A percentile compares a stretch with the other conserved stretches of the same genome.
Evolutionary conservation across 2,329 filamentous ascomycete species (phyloP).

Genomic region (Lasiodiplodia sp.): DNA sequence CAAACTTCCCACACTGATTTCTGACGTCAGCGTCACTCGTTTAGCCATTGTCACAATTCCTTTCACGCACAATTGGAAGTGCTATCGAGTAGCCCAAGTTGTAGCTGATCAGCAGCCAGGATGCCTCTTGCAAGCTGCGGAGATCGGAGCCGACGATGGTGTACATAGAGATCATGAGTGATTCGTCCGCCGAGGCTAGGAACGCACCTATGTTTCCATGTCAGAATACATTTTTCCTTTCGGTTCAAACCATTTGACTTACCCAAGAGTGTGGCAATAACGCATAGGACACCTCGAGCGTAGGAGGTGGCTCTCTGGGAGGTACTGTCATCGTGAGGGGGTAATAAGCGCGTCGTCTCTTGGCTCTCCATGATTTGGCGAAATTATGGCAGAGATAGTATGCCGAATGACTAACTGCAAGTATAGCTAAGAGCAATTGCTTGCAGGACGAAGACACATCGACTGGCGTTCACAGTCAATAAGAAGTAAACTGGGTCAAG

Average conservation of each 20-base stretch:
- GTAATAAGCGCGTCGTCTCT: background rate
- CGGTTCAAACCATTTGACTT: background rate
- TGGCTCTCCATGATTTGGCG: background rate
- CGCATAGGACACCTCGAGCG: background rate
- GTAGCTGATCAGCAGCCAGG: conserved; percentile 7
- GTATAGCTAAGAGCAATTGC: too few species aligned
- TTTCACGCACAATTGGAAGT: background rate
- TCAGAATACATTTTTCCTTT: background rate
- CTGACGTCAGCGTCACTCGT: background rate
- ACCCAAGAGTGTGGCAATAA: background rate
- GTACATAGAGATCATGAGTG: background rate
- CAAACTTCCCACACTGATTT: background rate
- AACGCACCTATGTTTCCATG: background rate
- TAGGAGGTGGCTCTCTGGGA: background rate
- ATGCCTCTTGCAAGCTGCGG: background rate
- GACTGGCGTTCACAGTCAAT: too few species aligned
- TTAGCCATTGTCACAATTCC: background rate
- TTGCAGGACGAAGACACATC: too few species aligned
- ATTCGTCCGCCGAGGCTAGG: background rate
- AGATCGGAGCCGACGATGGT: background rate
- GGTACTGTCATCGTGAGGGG: background rate
- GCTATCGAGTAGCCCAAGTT: conserved; percentile 1
- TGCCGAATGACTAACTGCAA: too few species aligned
- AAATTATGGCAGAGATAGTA: background rate
- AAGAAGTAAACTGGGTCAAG: too few species aligned